These are phyloP conservation scores for Colletotrichum orbiculare DNA, from an alignment of 2,329 filamentous ascomycete species.

Conservation along the genomic window DNA sequence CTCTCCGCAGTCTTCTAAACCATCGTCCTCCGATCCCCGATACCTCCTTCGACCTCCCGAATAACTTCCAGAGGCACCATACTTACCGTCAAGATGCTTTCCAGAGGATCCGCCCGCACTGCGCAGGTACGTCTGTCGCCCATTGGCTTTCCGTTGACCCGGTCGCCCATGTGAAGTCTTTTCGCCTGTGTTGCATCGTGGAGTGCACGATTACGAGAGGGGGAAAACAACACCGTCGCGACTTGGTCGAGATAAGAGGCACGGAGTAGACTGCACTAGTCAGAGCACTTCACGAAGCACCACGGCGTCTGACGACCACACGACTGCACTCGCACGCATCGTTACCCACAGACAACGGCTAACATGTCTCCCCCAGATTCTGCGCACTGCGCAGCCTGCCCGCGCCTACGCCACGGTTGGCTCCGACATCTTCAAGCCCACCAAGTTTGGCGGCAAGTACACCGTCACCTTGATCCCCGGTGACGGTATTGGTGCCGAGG, in stretches of 20 bases:
- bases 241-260: no score
- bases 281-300: no score
- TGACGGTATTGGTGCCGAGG: constrained; percentile 98
- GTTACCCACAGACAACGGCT: constrained; percentile 42
- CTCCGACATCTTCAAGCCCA: constrained; percentile 98
- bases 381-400: constrained; percentile 59
- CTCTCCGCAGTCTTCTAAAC: constrained; percentile 12
- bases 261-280: no score
- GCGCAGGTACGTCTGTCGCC: constrained; percentile 62
- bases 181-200: background rate
- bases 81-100: constrained; percentile 61
- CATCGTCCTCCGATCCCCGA: constrained; percentile 20
- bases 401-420: constrained; percentile 83
- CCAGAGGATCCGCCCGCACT: constrained; percentile 66
- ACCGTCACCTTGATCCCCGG: constrained; percentile 98
- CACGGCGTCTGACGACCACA: background rate
- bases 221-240: no score
- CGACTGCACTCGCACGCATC: background rate
- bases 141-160: constrained; percentile 21
- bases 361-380: constrained; percentile 52
- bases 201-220: no score
- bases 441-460: constrained; percentile 99
- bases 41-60: constrained; percentile 10
- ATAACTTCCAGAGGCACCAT: constrained; percentile 34
- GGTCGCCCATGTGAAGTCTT: background rate